phyloP scores from a whole-genome alignment of 192 early-diverging fungal species.

The Geranomyces variabilis region DNA sequence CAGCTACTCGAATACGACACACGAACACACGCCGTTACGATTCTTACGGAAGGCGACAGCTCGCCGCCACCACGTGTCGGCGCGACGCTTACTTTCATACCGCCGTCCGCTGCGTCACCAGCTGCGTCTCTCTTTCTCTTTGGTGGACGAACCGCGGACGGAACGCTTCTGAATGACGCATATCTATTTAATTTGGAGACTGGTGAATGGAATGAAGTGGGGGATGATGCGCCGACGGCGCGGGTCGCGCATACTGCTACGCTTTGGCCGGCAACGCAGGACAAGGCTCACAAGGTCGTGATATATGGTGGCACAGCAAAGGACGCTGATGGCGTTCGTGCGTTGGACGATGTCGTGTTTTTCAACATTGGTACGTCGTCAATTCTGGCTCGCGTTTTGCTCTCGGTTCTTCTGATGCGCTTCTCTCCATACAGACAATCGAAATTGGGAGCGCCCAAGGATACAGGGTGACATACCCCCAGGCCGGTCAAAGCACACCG shows the following conservation, averaged over 20 bases:
- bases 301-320: conserved; percentile 17
- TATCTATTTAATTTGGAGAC: conserved; percentile 21
- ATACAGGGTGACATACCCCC: neutral
- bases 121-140: conserved; percentile 8
- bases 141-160: neutral
- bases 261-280: conserved; percentile 1
- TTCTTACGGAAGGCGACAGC: neutral
- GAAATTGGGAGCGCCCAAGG: neutral
- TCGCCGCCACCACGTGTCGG: conserved; percentile 16
- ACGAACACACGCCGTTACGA: too few species aligned
- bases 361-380: conserved; percentile 21
- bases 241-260: conserved; percentile 23
- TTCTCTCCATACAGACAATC: neutral
- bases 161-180: conserved; percentile 7
- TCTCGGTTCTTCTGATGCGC: too few species aligned
- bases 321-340: neutral
- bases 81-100: conserved; percentile 23
- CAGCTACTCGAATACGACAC: too few species aligned
- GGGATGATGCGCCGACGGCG: conserved; percentile 14
- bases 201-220: conserved; percentile 1
- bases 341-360: conserved; percentile 16
- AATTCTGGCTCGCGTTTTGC: neutral
- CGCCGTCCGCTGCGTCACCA: neutral
- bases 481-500: conserved; percentile 26
- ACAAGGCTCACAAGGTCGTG: neutral